Evolutionary conservation across 2,329 filamentous ascomycete genomes (phyloP).

Genomic region (Zasmidium citrigriseum): DNA sequence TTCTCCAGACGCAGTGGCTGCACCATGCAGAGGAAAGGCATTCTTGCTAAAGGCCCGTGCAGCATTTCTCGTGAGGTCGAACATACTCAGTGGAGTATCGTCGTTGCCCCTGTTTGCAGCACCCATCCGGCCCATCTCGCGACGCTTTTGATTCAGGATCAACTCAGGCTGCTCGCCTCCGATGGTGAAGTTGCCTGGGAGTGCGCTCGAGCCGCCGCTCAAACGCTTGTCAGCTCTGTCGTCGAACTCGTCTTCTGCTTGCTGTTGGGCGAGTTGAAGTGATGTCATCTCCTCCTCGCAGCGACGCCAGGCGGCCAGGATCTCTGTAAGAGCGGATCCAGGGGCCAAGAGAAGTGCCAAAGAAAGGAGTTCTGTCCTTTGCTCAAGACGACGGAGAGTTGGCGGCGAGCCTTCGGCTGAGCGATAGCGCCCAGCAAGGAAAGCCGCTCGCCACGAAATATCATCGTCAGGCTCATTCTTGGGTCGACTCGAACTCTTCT

Average conservation of each 20-base stretch:
- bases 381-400: conserved; percentile 70
- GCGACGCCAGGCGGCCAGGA: conserved; percentile 71
- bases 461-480: conserved; percentile 52
- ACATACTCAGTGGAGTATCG: conserved; percentile 55
- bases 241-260: conserved; percentile 71
- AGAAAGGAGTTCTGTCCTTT: conserved; percentile 77
- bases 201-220: conserved; percentile 16
- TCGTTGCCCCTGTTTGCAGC: conserved; percentile 37
- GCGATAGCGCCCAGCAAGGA: conserved; percentile 75
- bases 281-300: conserved; percentile 76
- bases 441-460: conserved; percentile 76
- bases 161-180: conserved; percentile 35
- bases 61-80: conserved; percentile 53
- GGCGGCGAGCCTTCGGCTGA: conserved; percentile 49
- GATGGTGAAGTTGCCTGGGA: conserved; percentile 50
- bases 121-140: conserved; percentile 38
- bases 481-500: conserved; percentile 21
- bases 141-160: conserved; percentile 41
- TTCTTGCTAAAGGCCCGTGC: conserved; percentile 47
- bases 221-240: conserved; percentile 58
- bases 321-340: conserved; percentile 67
- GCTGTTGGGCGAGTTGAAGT: conserved; percentile 66
- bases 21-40: conserved; percentile 46
- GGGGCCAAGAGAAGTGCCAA: conserved; percentile 75
- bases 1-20: conserved; percentile 14